Conservation (phyloP, 73 alveolate species). For the Paramecium pentaurelia region DNA sequence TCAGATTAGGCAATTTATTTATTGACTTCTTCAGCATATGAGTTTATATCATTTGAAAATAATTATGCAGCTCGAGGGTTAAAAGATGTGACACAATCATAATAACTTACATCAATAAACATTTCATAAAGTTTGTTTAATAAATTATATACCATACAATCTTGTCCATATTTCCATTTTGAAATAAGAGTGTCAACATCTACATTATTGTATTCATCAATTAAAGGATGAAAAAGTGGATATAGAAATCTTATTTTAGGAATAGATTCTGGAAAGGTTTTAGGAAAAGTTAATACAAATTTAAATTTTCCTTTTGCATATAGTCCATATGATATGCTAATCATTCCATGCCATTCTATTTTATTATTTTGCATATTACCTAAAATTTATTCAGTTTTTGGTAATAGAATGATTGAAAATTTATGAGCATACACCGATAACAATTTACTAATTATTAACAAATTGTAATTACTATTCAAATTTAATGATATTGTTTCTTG, state of each 20-base stretch:
- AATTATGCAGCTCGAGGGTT: constrained; percentile 16
- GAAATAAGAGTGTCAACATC: constrained; percentile 15
- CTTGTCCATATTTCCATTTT: constrained; percentile 44
- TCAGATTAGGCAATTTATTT: background rate
- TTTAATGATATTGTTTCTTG: background rate
- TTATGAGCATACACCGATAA: constrained; percentile 35
- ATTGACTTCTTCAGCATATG: background rate
- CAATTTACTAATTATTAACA: background rate
- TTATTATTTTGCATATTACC: background rate
- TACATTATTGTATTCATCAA: background rate
- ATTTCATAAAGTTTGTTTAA: background rate
- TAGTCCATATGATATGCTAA: background rate
- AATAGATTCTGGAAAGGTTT: background rate
- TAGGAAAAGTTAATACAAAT: background rate
- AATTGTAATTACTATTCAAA: background rate
- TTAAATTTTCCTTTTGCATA: constrained; percentile 18
- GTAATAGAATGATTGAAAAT: background rate
- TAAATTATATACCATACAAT: constrained; percentile 13
- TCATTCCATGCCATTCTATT: constrained; percentile 41
- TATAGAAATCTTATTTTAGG: constrained; percentile 1
- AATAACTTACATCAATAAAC: background rate
- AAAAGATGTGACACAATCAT: background rate
- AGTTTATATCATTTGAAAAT: background rate
- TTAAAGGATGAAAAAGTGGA: background rate
- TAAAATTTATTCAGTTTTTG: background rate